Base-by-base conservation (phyloP, 768 basidiomycete genomes). In the Hericium alpestre region DNA sequence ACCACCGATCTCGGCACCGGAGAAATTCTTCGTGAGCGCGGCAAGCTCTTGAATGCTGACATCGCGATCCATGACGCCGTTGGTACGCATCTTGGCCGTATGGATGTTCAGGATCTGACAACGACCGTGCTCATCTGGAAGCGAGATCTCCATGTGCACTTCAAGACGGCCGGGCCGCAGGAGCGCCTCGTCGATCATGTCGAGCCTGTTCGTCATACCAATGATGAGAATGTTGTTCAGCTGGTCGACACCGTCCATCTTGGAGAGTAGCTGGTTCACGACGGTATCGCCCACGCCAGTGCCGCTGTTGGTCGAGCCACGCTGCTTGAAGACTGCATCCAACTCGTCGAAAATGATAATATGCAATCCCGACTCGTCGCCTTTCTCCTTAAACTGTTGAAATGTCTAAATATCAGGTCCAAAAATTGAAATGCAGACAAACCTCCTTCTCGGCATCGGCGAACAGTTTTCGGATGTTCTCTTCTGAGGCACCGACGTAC, bases 191-290 rank as follows among this genome's bases (percentile, higher is more conserved):
- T 99, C 96, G 64, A 99, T 97, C 94, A 99, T 92, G 76, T 99
- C 96, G 46, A 83, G 73, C 59, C 96, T 86, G 71, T 99, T 98
- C 49, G 95, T 99, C 96, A 99, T 99, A 65, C 96, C 96, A 63
- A 99, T 99, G 64, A 99, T 88, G 65, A 99, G 87, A 59, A 99
- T 95, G 72, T 99, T 99, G 76, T 99, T 98, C 37, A 99, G 76
- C 73, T 92, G 89, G 68, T 99, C 96, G 11, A 99, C 95, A 75
- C 96, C 96, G 63, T 99, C 96, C 93, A 99, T 95, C 93, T 99
- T 99, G 23, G 96, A 95, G 15, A 99, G 78, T 51, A 99, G 80
- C 73, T 99, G 96, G 71, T 98, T 99, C 70, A 99, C 96, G 18
- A 98, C 90, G 18, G 87, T 97, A 70, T 99, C 96, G n/a, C 93